Evolutionary conservation across 257 asterid genomes (phyloP).

Genomic region (Ehretia macrophylla): DNA sequence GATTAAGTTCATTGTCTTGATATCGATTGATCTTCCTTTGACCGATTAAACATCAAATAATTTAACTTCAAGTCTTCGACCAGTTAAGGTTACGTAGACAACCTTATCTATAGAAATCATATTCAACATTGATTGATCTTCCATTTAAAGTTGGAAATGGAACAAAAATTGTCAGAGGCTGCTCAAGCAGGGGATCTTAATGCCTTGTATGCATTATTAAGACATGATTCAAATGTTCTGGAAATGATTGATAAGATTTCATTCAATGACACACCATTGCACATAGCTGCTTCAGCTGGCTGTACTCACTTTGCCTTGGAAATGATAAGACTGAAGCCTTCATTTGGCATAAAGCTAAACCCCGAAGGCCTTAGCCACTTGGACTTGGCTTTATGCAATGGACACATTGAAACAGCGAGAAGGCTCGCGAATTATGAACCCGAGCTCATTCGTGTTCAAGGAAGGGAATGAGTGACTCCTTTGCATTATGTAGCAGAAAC

Average conservation of each 20-base stretch:
- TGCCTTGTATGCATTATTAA: not conserved
- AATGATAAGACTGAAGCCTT: slow-evolving; percentile 15
- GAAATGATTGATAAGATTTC: not conserved
- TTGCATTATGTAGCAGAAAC: slow-evolving; percentile 15
- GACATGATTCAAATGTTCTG: slow-evolving; percentile 1
- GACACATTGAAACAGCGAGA: slow-evolving; percentile 6
- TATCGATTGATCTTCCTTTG: too few relatives aligned
- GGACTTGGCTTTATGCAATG: slow-evolving; percentile 5
- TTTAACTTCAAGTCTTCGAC: too few relatives aligned
- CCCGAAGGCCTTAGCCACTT: slow-evolving; percentile 10
- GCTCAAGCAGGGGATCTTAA: slow-evolving; percentile 4
- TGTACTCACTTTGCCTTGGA: slow-evolving; percentile 12
- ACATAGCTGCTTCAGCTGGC: slow-evolving; percentile 13
- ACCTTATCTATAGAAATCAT: too few relatives aligned
- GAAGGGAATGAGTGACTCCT: slow-evolving; percentile 11
- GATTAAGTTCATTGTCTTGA: too few relatives aligned
- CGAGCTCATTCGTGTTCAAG: slow-evolving; percentile 10
- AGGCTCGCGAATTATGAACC: slow-evolving; percentile 4
- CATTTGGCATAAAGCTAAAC: slow-evolving; percentile 12
- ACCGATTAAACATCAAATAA: too few relatives aligned
- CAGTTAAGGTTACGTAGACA: too few relatives aligned
- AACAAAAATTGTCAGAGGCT: slow-evolving; percentile 5
- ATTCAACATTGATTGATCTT: too few relatives aligned
- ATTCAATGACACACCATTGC: slow-evolving; percentile 17
- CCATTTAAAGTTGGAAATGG: slow-evolving; percentile 2